Conservation (phyloP, 1,284 basidiomycete genomes). For the Moniliophthora roreri region DNA sequence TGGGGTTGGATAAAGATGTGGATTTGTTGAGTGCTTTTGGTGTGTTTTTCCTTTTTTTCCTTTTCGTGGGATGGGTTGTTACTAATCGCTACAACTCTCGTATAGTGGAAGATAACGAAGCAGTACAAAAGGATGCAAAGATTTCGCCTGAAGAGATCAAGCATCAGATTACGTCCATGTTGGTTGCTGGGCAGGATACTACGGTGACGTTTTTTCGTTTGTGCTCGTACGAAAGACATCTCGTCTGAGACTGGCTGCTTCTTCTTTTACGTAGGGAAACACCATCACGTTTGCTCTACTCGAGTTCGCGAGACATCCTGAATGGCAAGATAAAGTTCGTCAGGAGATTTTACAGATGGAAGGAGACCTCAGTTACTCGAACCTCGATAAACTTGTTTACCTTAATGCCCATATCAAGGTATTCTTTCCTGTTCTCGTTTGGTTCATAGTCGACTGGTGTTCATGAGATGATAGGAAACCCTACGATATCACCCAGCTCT, state of each 20-base stretch:
- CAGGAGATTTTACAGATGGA: slow-evolving; percentile 11
- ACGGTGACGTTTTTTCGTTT: no score
- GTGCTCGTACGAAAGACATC: no score
- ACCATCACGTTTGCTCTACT: slow-evolving; percentile 15
- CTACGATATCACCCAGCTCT: slow-evolving; percentile 18
- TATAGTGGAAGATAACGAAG: no score
- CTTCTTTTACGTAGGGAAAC: slow-evolving; percentile 8
- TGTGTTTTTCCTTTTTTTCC: no score
- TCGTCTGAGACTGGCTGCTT: no score
- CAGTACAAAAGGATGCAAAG: not conserved
- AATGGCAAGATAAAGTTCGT: slow-evolving; percentile 16
- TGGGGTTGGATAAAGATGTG: no score
- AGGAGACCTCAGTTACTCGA: not conserved
- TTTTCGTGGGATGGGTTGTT: no score
- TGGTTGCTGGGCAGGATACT: slow-evolving; percentile 22
- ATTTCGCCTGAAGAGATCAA: not conserved
- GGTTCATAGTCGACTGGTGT: no score
- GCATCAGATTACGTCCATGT: slow-evolving; percentile 1
- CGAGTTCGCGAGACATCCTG: slow-evolving; percentile 16
- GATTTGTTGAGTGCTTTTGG: no score
- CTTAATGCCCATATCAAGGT: slow-evolving; percentile 19
- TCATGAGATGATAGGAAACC: slow-evolving; percentile 17
- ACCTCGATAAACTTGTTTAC: slow-evolving; percentile 16
- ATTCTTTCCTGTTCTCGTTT: not conserved
- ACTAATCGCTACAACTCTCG: no score